Conservation (phyloP, 2,329 filamentous ascomycete species). For the Paracorniculantispora psalliotae region DNA sequence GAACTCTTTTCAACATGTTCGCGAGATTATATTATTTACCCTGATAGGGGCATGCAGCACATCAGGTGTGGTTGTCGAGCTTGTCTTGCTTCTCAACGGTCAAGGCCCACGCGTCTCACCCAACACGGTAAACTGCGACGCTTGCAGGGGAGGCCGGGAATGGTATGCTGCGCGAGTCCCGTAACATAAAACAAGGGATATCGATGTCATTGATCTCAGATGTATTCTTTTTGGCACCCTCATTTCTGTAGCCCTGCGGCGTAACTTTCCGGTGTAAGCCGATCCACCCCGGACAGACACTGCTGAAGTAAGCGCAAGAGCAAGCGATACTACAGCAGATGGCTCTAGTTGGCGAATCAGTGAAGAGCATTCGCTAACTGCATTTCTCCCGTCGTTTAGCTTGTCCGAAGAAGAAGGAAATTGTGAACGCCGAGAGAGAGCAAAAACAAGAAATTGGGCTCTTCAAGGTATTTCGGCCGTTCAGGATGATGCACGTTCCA, state of each 20-base stretch:
- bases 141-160: too few species aligned
- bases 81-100: too few species aligned
- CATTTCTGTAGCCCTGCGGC: not conserved
- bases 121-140: too few species aligned
- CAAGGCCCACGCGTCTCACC: too few species aligned
- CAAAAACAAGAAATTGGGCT: too few species aligned
- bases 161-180: not conserved
- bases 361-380: not conserved
- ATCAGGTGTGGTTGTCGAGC: too few species aligned
- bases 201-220: not conserved
- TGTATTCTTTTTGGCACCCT: too few species aligned
- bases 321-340: not conserved
- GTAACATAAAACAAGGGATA: not conserved
- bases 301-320: constrained; percentile 2
- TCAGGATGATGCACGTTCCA: not conserved
- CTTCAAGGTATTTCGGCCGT: not conserved
- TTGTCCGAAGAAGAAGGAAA: not conserved
- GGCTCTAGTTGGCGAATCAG: not conserved
- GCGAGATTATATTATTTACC: too few species aligned
- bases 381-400: not conserved
- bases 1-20: too few species aligned
- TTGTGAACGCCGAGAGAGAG: too few species aligned
- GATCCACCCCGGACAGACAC: not conserved
- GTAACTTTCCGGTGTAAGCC: not conserved
- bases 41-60: too few species aligned